phyloP scores from a whole-genome alignment of 495 filamentous ascomycete species.

The Viridothelium virens region DNA sequence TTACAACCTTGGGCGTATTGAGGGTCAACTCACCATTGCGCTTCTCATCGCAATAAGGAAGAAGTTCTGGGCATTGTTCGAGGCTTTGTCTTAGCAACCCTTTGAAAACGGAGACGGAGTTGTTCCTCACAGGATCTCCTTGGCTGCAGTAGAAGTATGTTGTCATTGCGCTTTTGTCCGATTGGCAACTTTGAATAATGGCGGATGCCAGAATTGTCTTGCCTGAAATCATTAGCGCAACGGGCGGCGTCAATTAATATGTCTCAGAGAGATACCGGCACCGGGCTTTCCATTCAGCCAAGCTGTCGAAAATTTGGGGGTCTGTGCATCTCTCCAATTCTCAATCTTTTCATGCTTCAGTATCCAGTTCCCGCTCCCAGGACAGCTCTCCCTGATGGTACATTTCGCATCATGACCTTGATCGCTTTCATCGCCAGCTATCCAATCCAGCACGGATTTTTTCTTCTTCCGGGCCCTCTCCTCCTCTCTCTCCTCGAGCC shows the following conservation, averaged over 20 bases:
- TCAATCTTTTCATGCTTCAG: slow-evolving; percentile 13
- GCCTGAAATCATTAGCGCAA: slow-evolving; percentile 11
- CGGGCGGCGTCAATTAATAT: background rate
- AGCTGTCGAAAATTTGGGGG: background rate
- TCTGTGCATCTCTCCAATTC: slow-evolving; percentile 13
- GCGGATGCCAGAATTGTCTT: slow-evolving; percentile 26
- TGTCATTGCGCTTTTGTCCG: background rate
- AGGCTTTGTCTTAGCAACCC: slow-evolving; percentile 17
- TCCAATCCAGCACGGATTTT: background rate
- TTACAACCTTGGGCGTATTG: slow-evolving; percentile 5
- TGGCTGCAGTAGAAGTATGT: slow-evolving; percentile 24
- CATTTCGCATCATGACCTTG: background rate
- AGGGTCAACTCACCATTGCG: slow-evolving; percentile 21
- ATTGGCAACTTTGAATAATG: slow-evolving; percentile 15
- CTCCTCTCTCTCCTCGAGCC: background rate
- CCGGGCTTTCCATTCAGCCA: slow-evolving; percentile 20
- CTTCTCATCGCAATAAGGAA: slow-evolving; percentile 17
- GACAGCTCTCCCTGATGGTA: background rate
- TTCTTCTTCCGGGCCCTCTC: background rate
- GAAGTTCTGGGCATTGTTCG: slow-evolving; percentile 9
- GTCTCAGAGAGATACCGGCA: slow-evolving; percentile 13
- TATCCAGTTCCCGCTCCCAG: slow-evolving; percentile 14
- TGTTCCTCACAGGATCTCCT: slow-evolving; percentile 14
- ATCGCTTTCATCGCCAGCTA: background rate
- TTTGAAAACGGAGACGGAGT: slow-evolving; percentile 17